Base-by-base conservation (phyloP, 2,329 filamentous ascomycete species). In the Stachybotrys echinatus region DNA sequence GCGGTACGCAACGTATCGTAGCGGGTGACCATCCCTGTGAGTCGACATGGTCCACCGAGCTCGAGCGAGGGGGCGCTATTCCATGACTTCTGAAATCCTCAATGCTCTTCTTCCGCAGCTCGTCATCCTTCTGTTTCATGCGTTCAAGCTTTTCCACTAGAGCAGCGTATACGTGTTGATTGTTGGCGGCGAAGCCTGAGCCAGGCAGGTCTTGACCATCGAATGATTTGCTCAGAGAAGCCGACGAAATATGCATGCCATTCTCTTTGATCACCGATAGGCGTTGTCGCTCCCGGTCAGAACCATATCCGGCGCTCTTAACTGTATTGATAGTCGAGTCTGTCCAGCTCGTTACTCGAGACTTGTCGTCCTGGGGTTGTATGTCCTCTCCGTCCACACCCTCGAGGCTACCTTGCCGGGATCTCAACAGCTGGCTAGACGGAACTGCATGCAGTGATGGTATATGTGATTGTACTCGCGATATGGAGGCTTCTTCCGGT, bases 261-360 rank as follows among this genome's bases (percentile, higher is more conserved):
- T 74, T 73, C 61, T 87, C 84, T 43, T 79, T 79, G 59, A 87
- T 87, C 21, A 84, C 74, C 2, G 83, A 84, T n/a, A 87, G 67
- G 2, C 81, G 75, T 58, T 85, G 77, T 18, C 71, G 64, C 52
- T 80, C 72, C 72, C 76, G 67, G 52, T 79, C 74, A 2, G 61
- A 66, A 49, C 61, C 60, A 5, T 46, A 51, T 18, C 51, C 66
- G 42, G 74, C 51, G 63, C 67, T 80, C 6, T 75, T 66, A 3
- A 79, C 75, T 3, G 79, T 82, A 50, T 76, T 76, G 2, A 75
- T 73, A 2, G 79, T 80, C 0, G 85, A 87, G 53, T 83, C 81
- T 5, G 79, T 79, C 87, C 87, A 89, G 63, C 86, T 90, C 2
- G 85, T 88, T 47, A 88, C 80, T 20, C 85, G 71, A n/a, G 83